These are phyloP conservation scores for Monosporozyma unispora DNA, from an alignment of 805 yeast species.

Conservation along the genomic window DNA sequence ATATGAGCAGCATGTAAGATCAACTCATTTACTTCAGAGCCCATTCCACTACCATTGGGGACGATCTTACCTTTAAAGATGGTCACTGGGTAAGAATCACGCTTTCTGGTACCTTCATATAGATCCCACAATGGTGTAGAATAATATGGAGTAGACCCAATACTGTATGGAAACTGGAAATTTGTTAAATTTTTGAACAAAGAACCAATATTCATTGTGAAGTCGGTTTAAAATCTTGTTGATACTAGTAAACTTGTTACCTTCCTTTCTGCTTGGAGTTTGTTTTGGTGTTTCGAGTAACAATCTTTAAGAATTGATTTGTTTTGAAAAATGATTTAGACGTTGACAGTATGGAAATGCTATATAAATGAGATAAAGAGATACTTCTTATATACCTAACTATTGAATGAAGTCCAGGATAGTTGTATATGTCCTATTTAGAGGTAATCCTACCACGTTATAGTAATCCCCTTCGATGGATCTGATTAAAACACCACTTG, in stretches of 20 bases:
- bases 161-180: constrained; percentile 27
- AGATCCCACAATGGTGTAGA: constrained; percentile 22
- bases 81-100: constrained; percentile 24
- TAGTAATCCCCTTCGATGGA: constrained; percentile 69
- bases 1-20: constrained; percentile 21
- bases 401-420: background rate
- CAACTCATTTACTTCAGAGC: constrained; percentile 7
- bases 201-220: constrained; percentile 23
- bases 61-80: constrained; percentile 17
- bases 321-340: background rate
- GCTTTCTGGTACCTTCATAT: constrained; percentile 21
- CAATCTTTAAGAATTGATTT: background rate
- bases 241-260: too few species aligned
- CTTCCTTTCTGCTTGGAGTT: too few species aligned
- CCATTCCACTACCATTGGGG: background rate
- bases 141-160: constrained; percentile 17
- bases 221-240: background rate
- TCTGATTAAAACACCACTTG: constrained; percentile 56
- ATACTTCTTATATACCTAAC: background rate
- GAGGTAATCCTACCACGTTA: constrained; percentile 86
- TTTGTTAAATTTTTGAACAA: constrained; percentile 26
- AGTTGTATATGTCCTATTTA: constrained; percentile 38
- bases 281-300: background rate
- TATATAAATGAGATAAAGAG: background rate
- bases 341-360: background rate